Conservation (phyloP, 345 rosid genomes). For the Murraya paniculata region DNA sequence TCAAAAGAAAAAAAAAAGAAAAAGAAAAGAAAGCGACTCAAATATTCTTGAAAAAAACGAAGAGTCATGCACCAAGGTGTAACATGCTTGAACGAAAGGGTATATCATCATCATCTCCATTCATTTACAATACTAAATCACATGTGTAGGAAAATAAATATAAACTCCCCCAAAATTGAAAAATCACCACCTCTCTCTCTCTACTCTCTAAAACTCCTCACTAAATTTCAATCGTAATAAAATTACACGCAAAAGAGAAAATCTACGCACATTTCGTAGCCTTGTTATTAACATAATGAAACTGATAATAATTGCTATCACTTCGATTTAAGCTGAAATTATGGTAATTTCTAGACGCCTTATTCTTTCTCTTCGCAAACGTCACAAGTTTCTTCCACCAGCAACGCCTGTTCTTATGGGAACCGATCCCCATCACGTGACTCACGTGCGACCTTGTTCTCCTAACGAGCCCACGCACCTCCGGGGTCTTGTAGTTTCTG, state of each 20-base stretch:
- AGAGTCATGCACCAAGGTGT: too few species aligned
- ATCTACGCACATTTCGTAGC: slow-evolving; percentile 3
- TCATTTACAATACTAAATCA: slow-evolving; percentile 10
- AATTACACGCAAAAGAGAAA: neutral
- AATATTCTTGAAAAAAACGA: too few species aligned
- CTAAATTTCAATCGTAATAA: neutral
- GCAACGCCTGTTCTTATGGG: slow-evolving; percentile 36
- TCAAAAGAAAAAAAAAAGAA: too few species aligned
- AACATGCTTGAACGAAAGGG: neutral
- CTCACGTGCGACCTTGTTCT: slow-evolving; percentile 39
- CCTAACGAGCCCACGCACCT: slow-evolving; percentile 46
- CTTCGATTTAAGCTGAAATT: slow-evolving; percentile 26
- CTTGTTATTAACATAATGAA: slow-evolving; percentile 22
- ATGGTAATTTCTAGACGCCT: slow-evolving; percentile 12
- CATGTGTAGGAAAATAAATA: neutral
- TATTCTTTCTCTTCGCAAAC: slow-evolving; percentile 31
- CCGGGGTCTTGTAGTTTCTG: slow-evolving; percentile 74
- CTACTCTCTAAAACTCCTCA: neutral
- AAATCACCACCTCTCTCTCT: neutral
- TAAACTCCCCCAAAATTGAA: neutral
- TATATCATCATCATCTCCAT: neutral
- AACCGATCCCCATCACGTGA: slow-evolving; percentile 24
- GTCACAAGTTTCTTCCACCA: slow-evolving; percentile 43
- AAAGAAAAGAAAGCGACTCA: too few species aligned
- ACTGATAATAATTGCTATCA: slow-evolving; percentile 38